These are phyloP conservation scores for Jaltomata sinuosa DNA, from an alignment of 257 asterid genomes.

Conservation along the genomic window DNA sequence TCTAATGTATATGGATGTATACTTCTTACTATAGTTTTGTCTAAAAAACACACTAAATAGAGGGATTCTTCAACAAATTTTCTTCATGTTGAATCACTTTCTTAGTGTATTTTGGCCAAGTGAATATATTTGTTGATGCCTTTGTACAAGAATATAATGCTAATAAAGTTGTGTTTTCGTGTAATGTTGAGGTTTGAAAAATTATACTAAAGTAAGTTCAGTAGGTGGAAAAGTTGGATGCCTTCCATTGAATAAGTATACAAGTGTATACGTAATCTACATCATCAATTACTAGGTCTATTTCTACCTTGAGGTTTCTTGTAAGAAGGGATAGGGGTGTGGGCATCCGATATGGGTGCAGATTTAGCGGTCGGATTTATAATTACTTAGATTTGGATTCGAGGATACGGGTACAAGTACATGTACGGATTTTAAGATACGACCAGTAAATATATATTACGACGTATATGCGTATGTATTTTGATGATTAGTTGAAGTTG, in stretches of 20 bases:
- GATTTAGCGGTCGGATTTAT: not conserved
- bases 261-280: not conserved
- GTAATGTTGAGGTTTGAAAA: constrained; percentile 29
- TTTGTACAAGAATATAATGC: not conserved
- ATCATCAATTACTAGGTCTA: not conserved
- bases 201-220: constrained; percentile 15
- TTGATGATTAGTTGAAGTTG: not conserved
- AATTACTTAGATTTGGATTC: not conserved
- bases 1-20: not conserved
- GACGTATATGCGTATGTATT: not conserved
- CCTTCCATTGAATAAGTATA: constrained; percentile 13
- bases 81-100: not conserved
- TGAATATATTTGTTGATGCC: not conserved
- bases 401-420: not conserved
- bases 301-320: not conserved
- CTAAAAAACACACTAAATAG: not conserved
- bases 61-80: not conserved
- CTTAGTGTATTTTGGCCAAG: not conserved
- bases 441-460: not conserved
- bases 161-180: constrained; percentile 32
- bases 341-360: not conserved
- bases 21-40: not conserved
- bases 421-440: not conserved
- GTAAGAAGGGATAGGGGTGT: not conserved
- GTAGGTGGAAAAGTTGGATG: constrained; percentile 82